Base-by-base conservation (phyloP, 805 yeast species). In the Candida maesae region DNA sequence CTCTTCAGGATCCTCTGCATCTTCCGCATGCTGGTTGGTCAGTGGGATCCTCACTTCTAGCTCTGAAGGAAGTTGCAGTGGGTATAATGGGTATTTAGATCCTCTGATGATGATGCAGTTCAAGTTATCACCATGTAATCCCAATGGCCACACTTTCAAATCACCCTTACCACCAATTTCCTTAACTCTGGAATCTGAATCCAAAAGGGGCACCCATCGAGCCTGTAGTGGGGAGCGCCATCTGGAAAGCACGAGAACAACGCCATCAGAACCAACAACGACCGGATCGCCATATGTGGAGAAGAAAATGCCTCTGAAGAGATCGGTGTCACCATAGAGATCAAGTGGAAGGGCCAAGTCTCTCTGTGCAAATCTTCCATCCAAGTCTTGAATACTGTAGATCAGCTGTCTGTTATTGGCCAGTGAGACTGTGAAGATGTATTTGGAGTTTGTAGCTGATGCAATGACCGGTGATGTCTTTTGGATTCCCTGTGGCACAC, bases 231-330 rank as follows among this genome's bases (percentile, higher is more conserved):
- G 68, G 17, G 74, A 76, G 51, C 96, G 71, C 96, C 97, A 91
- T 49, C 81, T 77, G 18, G 81, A 70, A 16, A 93, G 66, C 0
- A 87, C 76, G 24, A 84, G 61, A 28, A 93, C 68, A 10, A 80
- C 74, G 46, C 88, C 88, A 48, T 82, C 89, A 24, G 71, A 67
- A n/a, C 95, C 96, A 41, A 81, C 84, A 6, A 90, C 60, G 48
- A 93, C 84, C 1, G 99, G 99, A 60, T 91, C 97, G 16, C 95
- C 95, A 53, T 76, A 81, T 33, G 81, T 81, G 32, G 87, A 83
- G 68, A 91, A 93, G 56, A 93, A 89, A n/a, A 86, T 59, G 3
- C 90, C 82, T 47, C 76, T 78, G 68, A 63, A 53, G 66, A 72
- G 55, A 47, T 51, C 55, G 6, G 47, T 44, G 3, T 45, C 45